Conservation (phyloP, 129 eudicot genomes). For the Artemisia argyi region DNA sequence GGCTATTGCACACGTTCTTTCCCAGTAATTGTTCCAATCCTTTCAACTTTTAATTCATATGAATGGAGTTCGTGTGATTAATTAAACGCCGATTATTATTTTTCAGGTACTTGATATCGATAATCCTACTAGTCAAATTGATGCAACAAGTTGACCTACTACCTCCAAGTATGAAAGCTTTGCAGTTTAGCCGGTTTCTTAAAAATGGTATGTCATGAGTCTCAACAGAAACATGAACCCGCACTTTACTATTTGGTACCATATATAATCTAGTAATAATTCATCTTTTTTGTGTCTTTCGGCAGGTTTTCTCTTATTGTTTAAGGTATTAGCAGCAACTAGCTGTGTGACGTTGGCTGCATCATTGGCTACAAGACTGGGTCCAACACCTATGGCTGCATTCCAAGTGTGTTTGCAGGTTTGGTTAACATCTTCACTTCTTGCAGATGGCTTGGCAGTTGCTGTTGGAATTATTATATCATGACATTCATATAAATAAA, state of each 20-base stretch:
- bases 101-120: slow-evolving; percentile 34
- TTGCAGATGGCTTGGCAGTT: slow-evolving; percentile 92
- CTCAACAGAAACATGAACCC: not conserved
- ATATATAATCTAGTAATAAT: not conserved
- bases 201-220: slow-evolving; percentile 55
- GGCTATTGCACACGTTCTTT: slow-evolving; percentile 87
- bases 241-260: not conserved
- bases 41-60: not conserved
- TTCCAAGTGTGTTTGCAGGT: slow-evolving; percentile 85
- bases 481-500: no score
- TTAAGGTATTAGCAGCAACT: slow-evolving; percentile 76
- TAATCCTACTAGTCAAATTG: slow-evolving; percentile 57
- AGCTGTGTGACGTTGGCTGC: slow-evolving; percentile 80
- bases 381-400: slow-evolving; percentile 75
- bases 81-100: not conserved
- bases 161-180: slow-evolving; percentile 57
- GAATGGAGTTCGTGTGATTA: slow-evolving; percentile 1
- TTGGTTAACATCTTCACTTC: slow-evolving; percentile 87
- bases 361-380: slow-evolving; percentile 73
- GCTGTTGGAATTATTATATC: no score
- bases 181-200: slow-evolving; percentile 72
- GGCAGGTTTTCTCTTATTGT: slow-evolving; percentile 55
- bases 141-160: slow-evolving; percentile 65
- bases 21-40: slow-evolving; percentile 47
- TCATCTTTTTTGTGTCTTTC: not conserved